A percentile compares a stretch with the other conserved stretches of the same genome.
Conservation (phyloP, 2,329 filamentous ascomycete genomes). For the Diaporthe ampelina region DNA sequence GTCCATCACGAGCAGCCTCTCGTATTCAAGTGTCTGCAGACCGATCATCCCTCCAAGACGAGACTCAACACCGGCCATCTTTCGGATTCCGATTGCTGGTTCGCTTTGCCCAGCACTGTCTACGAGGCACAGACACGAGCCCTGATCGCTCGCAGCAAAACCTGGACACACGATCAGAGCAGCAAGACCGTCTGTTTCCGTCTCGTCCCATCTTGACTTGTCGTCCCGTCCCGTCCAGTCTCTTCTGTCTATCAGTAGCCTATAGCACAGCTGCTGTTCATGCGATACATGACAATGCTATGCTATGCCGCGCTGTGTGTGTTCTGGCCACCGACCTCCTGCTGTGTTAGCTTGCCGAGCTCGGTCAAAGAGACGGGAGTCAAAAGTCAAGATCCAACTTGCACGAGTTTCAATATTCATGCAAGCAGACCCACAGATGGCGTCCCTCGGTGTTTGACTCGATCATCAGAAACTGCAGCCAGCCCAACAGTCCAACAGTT, state of each 20-base stretch:
- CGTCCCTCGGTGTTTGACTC: constrained; percentile 1
- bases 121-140: neutral
- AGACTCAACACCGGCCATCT: neutral
- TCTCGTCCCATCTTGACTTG: neutral
- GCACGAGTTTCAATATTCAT: constrained; percentile 5
- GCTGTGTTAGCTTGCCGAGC: no score
- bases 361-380: neutral
- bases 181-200: neutral
- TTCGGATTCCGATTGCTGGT: neutral
- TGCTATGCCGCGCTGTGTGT: neutral
- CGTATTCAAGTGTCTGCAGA: constrained; percentile 1
- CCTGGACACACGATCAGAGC: neutral
- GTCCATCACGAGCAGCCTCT: constrained; percentile 22
- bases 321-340: no score
- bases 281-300: neutral
- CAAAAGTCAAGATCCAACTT: neutral
- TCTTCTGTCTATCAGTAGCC: neutral
- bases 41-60: neutral
- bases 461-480: neutral
- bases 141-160: neutral
- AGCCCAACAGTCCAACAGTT: neutral
- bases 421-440: constrained; percentile 17
- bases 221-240: neutral
- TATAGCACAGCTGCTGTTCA: neutral
- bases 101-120: neutral